Conservation (phyloP, 2,329 filamentous ascomycete genomes). For the Bertia moriformis region DNA sequence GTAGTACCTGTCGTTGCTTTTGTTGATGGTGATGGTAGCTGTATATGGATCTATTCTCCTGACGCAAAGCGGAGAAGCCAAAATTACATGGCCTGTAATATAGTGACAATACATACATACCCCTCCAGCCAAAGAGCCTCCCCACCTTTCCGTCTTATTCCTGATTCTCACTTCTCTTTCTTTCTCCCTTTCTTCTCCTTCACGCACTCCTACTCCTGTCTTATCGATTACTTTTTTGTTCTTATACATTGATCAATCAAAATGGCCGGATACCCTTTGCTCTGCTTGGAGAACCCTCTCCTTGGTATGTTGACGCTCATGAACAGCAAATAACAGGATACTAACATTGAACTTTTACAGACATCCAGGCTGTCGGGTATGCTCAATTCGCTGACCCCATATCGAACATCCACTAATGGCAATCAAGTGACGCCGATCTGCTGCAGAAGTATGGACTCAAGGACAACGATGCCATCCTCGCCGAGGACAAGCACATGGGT, state of each 20-base stretch:
- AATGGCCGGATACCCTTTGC: constrained; percentile 55
- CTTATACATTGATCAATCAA: constrained; percentile 8
- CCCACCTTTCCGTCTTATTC: neutral
- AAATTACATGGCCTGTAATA: too few relatives aligned
- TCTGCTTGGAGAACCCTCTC: constrained; percentile 63
- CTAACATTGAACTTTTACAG: constrained; percentile 14
- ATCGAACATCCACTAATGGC: neutral
- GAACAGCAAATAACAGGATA: neutral
- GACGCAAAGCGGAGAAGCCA: too few relatives aligned
- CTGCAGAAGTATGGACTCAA: constrained; percentile 60
- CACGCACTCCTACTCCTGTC: neutral
- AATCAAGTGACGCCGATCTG: constrained; percentile 21
- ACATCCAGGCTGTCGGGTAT: constrained; percentile 56
- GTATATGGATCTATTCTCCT: too few relatives aligned
- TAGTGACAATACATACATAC: too few relatives aligned
- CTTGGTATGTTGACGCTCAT: constrained; percentile 30
- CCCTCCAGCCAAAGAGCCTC: too few relatives aligned
- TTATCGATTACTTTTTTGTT: too few relatives aligned
- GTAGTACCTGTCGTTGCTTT: too few relatives aligned
- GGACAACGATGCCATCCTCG: constrained; percentile 62
- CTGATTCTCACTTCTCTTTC: neutral
- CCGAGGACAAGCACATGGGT: constrained; percentile 55
- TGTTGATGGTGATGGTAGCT: too few relatives aligned
- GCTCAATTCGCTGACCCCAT: too few relatives aligned
- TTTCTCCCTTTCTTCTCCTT: neutral